phyloP scores from a whole-genome alignment of 2,329 filamentous ascomycete species.

The Sporothrix curviconia region DNA sequence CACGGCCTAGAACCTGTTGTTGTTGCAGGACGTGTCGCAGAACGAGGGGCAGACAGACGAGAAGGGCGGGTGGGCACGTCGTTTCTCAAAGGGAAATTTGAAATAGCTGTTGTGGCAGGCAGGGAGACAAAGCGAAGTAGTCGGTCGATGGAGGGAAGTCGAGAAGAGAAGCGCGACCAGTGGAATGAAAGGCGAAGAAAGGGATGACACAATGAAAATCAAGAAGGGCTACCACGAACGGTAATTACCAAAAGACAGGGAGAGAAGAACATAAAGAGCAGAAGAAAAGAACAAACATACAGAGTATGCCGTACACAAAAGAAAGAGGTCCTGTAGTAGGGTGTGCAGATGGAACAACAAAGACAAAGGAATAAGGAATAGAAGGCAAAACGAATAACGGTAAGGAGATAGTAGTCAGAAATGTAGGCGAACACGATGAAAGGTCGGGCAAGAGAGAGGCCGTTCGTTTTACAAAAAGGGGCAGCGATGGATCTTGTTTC shows the following conservation, averaged over 20 bases:
- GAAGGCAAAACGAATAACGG: background rate
- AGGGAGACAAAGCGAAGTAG: background rate
- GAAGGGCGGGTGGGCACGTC: background rate
- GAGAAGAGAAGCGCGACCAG: background rate
- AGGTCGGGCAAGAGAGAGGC: background rate
- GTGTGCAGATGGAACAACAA: background rate
- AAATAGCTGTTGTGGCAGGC: too few relatives aligned
- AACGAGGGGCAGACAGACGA: background rate
- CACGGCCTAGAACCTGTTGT: background rate
- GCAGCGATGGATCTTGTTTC: constrained; percentile 1
- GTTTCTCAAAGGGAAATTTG: too few relatives aligned
- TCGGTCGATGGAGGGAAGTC: background rate
- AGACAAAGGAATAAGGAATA: background rate
- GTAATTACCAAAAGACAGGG: too few relatives aligned
- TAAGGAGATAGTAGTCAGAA: background rate
- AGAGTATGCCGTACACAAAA: background rate
- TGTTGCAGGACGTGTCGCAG: constrained; percentile 12
- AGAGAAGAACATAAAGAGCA: background rate
- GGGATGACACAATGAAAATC: background rate
- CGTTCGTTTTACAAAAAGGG: constrained; percentile 11
- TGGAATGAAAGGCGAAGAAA: background rate
- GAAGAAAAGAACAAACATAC: background rate
- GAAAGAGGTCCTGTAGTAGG: background rate
- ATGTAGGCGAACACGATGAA: background rate
- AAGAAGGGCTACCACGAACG: too few relatives aligned